Conservation (phyloP, 305 asterid genomes). For the Solanum hybrid region DNA sequence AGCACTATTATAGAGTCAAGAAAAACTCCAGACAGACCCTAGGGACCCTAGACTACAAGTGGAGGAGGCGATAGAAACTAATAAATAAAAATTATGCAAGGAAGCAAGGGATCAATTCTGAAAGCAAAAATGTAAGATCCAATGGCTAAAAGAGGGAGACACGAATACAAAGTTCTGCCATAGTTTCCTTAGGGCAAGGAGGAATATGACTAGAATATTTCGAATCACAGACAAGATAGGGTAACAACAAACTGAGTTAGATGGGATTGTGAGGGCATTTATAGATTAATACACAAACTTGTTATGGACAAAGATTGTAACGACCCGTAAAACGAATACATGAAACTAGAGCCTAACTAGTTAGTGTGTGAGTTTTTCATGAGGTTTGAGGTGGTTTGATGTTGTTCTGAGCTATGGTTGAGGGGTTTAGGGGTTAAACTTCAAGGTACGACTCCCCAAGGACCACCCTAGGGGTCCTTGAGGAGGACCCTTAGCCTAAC, state of each 20-base stretch:
- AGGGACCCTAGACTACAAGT: not conserved
- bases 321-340: too few relatives aligned
- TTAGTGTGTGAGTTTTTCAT: too few relatives aligned
- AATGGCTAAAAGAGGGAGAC: not conserved
- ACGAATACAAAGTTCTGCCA: too few relatives aligned
- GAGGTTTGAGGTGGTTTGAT: too few relatives aligned
- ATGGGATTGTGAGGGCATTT: not conserved
- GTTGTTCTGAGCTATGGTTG: too few relatives aligned
- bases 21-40: not conserved
- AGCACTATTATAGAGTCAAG: not conserved
- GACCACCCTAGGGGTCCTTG: too few relatives aligned
- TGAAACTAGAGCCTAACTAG: too few relatives aligned
- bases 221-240: not conserved
- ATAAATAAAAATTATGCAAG: not conserved
- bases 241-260: not conserved
- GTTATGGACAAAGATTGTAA: not conserved
- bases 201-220: not conserved
- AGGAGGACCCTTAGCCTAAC: too few relatives aligned
- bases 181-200: not conserved
- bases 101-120: not conserved
- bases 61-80: not conserved
- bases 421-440: too few relatives aligned
- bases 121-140: not conserved
- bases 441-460: too few relatives aligned
- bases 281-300: not conserved